These are phyloP conservation scores for Fagus crenata DNA, from an alignment of 306 rosid species.

Conservation along the genomic window DNA sequence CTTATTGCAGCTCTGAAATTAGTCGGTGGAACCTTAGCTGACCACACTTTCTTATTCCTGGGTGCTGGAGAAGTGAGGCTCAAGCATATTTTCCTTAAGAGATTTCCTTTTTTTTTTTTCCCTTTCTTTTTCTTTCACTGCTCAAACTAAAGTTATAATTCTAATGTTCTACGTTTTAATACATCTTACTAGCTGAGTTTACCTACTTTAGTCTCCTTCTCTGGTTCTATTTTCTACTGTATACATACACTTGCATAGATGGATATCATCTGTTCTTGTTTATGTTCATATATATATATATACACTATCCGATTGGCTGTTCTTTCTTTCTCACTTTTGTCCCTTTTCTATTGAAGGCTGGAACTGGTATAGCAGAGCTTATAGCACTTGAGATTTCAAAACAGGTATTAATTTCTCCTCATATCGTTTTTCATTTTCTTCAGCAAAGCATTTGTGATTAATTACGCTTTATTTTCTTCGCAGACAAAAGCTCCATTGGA, in stretches of 20 bases:
- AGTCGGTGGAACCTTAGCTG: slow-evolving; percentile 78
- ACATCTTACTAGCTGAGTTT: background rate
- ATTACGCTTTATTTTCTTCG: slow-evolving; percentile 17
- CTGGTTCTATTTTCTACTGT: background rate
- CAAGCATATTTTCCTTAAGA: background rate
- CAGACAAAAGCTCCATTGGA: slow-evolving; percentile 80
- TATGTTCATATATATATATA: background rate
- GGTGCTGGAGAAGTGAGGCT: slow-evolving; percentile 96
- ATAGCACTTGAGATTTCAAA: slow-evolving; percentile 95
- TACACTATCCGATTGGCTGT: slow-evolving; percentile 2
- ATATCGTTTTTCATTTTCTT: slow-evolving; percentile 1
- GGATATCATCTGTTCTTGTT: background rate
- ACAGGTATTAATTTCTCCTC: slow-evolving; percentile 52
- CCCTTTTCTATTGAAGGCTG: slow-evolving; percentile 72
- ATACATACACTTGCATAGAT: background rate
- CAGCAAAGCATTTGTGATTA: slow-evolving; percentile 8
- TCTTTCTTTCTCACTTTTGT: slow-evolving; percentile 37
- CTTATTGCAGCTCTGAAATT: slow-evolving; percentile 80
- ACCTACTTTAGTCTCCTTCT: background rate
- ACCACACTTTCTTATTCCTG: slow-evolving; percentile 88
- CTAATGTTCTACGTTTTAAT: background rate
- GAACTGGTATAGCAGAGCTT: slow-evolving; percentile 98
- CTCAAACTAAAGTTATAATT: background rate
- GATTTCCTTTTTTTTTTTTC: background rate
- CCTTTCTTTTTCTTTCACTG: background rate